phyloP scores from a whole-genome alignment of 768 basidiomycete genomes.

The Hygrophorus russula region DNA sequence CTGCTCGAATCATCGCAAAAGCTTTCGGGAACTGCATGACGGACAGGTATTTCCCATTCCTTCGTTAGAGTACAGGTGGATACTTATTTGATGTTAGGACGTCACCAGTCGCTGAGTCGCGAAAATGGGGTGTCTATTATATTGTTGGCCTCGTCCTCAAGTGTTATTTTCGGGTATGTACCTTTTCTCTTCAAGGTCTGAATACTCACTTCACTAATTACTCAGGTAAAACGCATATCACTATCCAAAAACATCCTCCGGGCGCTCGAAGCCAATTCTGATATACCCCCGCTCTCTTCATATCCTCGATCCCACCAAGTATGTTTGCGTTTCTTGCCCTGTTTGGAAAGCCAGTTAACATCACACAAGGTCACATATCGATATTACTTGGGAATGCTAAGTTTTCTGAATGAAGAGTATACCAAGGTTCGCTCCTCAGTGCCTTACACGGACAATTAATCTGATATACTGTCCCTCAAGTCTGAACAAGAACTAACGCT shows the following conservation, averaged over 20 bases:
- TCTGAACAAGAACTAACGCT: slow-evolving; percentile 80
- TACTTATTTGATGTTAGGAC: slow-evolving; percentile 25
- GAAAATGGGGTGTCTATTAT: slow-evolving; percentile 91
- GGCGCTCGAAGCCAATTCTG: slow-evolving; percentile 75
- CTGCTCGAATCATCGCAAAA: slow-evolving; percentile 77
- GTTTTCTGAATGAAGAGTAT: slow-evolving; percentile 89
- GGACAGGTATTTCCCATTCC: slow-evolving; percentile 33
- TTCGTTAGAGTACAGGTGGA: background rate
- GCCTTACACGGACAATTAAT: background rate
- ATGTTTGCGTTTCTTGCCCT: slow-evolving; percentile 10
- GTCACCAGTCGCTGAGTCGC: slow-evolving; percentile 59
- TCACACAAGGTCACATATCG: slow-evolving; percentile 72
- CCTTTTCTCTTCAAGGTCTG: background rate
- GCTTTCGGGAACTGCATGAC: slow-evolving; percentile 85
- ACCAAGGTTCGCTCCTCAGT: slow-evolving; percentile 41
- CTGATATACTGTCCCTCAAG: slow-evolving; percentile 22
- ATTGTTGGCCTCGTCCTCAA: slow-evolving; percentile 87
- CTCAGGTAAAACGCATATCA: slow-evolving; percentile 81
- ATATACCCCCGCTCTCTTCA: slow-evolving; percentile 64
- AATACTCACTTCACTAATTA: background rate
- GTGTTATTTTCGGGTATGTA: slow-evolving; percentile 82
- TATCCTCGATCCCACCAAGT: slow-evolving; percentile 88
- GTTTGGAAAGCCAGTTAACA: slow-evolving; percentile 5
- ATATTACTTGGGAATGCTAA: slow-evolving; percentile 92
- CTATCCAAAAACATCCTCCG: slow-evolving; percentile 87